Evolutionary conservation across 441 rosid species (phyloP), one percentile per base, ranked within the genome.

Genomic region (Brassica hybrid): DNA sequence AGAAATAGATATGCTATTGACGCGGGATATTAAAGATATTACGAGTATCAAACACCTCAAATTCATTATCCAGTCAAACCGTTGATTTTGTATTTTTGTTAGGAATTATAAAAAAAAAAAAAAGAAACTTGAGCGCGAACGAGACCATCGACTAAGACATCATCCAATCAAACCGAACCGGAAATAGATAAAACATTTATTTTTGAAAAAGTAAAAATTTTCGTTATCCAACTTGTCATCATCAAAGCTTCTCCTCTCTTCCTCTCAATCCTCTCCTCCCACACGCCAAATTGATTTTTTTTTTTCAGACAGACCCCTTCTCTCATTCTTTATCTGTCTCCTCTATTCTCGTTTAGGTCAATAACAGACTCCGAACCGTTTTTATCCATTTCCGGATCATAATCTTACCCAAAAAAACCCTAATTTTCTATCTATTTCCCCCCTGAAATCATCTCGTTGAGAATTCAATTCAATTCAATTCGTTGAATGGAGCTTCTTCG

Each of bases 401-500:
- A 48, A 48, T 45, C 52, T 4, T 21, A 21, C 4, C n/a, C n/a
- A 13, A 45, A 43, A 43, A 41, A 48, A 48, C 54, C 54, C 54
- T 48, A 48, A 43, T 13, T 48, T 48, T 45, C 52, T 3, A 45
- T 43, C 52, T 12, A 12, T 36, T 36, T 36, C 6, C 8, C 2
- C 2, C 11, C 41, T 32, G 3, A 36, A 36, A 36, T 45, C 52
- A 11, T 12, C 50, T 43, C 14, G 23, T 18, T 8, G 14, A 6
- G 14, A 43, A 7, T 21, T 41, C 13, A 62, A 30, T 48, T 69
- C 23, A 5, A 12, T 50, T 7, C 41, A 36, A 36, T 7, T 36
- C 4, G 2, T 41, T 69, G 74, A 76, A 91, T 91, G 97, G 90
- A 85, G 75, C 82, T 84, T 79, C 54, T 74, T 76, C 81, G 76